These are phyloP conservation scores for Mycena albidolilacea DNA, from an alignment of 768 basidiomycete species.

Conservation along the genomic window DNA sequence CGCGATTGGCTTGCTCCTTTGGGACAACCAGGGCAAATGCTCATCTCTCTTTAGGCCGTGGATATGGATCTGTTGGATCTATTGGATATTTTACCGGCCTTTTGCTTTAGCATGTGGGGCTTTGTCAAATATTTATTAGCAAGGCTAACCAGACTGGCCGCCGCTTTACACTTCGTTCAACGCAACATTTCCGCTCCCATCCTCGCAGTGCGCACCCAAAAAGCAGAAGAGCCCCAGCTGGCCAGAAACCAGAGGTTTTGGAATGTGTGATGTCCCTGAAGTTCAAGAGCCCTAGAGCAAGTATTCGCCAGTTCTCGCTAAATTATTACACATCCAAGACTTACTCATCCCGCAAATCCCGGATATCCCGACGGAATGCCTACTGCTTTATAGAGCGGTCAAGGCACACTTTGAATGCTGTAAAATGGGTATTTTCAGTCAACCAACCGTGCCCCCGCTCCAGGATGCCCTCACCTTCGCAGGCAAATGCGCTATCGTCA, in stretches of 20 bases:
- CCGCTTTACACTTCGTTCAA: constrained; percentile 37
- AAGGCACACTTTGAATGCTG: background rate
- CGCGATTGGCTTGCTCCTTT: background rate
- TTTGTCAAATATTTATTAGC: no score
- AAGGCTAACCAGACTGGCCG: constrained; percentile 13
- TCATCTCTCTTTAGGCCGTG: no score
- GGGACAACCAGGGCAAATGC: background rate
- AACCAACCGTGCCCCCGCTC: constrained; percentile 33
- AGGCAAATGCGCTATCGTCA: constrained; percentile 52
- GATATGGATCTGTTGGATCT: no score
- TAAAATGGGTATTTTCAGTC: constrained; percentile 31
- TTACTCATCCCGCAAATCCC: background rate
- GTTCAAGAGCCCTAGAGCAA: no score
- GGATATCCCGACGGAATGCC: background rate
- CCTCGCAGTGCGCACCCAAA: constrained; percentile 28
- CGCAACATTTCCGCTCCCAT: constrained; percentile 38
- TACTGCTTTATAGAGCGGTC: background rate
- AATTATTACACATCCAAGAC: no score
- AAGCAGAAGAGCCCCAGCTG: background rate
- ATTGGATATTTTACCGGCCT: no score
- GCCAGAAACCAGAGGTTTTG: no score
- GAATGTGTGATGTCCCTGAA: no score
- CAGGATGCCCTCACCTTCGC: constrained; percentile 37
- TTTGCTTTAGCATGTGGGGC: no score
- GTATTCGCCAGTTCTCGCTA: no score